Conservation (phyloP, 2,329 filamentous ascomycete genomes). For the Teratosphaeria epicoccoides region DNA sequence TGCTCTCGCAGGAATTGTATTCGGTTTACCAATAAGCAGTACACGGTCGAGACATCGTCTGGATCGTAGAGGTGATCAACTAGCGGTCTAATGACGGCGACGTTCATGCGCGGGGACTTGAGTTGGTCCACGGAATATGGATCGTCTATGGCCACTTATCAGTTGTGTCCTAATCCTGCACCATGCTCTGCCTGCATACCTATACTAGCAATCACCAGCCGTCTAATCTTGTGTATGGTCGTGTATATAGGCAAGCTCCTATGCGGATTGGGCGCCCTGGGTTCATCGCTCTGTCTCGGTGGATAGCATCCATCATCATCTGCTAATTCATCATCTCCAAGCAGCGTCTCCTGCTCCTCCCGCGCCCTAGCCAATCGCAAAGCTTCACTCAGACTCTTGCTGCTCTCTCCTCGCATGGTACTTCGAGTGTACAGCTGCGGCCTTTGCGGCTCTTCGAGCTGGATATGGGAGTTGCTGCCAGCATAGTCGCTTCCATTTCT, state of each 20-base stretch:
- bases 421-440: slow-evolving; percentile 20
- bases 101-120: slow-evolving; percentile 70
- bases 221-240: slow-evolving; percentile 54
- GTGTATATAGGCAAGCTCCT: slow-evolving; percentile 61
- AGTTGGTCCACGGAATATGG: slow-evolving; percentile 65
- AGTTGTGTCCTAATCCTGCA: slow-evolving; percentile 1
- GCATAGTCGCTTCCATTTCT: not conserved
- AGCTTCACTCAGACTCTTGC: slow-evolving; percentile 28
- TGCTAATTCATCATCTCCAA: slow-evolving; percentile 35
- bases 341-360: slow-evolving; percentile 39
- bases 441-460: slow-evolving; percentile 17
- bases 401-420: slow-evolving; percentile 20
- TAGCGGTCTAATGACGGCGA: slow-evolving; percentile 65
- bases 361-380: slow-evolving; percentile 31
- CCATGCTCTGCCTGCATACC: slow-evolving; percentile 17
- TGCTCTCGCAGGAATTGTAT: slow-evolving; percentile 72
- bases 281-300: slow-evolving; percentile 27
- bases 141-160: slow-evolving; percentile 37
- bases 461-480: slow-evolving; percentile 16
- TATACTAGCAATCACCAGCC: slow-evolving; percentile 38
- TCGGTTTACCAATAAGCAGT: slow-evolving; percentile 73
- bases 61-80: slow-evolving; percentile 75
- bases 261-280: slow-evolving; percentile 45
- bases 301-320: slow-evolving; percentile 38
- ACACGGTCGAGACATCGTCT: slow-evolving; percentile 72